Base-by-base conservation (phyloP, 2,329 filamentous ascomycete species). In the Fusarium foetens region DNA sequence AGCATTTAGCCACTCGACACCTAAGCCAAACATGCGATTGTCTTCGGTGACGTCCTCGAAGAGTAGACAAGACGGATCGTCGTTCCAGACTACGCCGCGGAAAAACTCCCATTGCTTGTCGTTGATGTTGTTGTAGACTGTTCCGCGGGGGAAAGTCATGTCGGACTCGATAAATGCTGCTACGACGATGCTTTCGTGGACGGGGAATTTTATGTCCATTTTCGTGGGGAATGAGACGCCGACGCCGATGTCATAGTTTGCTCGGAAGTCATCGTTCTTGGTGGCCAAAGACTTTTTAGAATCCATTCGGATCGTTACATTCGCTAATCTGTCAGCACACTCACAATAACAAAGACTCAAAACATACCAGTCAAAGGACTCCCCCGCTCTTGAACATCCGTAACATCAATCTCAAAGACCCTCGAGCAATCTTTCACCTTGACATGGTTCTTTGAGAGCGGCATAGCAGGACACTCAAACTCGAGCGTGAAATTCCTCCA, bases 51-150 rank as follows among this genome's bases (percentile, higher is more conserved):
- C 23, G 4, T 73, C 64, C 4, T 70, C 64, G 8, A 73, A 73
- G 2, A 73, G 27, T 0, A 70, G 52, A 23, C 71, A 73, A 4
- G 70, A 67, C 4, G 70, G 71, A 17, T 73, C 71, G 1, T 73
- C 71, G 25, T 68, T 73, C 71, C 71, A 73, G 6, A 73, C 57
- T 9, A 73, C 58, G 0, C 71, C 71, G 0, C 70, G 70, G 12
- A 73, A 68, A 5, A 42, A 73, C 5, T 73, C 71, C 69, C 69
- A 72, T 43, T 72, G 43, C 0, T 70, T 70, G 11, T 66, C 46
- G 49, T 72, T 70, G 25, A 72, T 63, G 17, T 72, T 72, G 29
- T 72, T 68, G 21, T 72, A 72, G n/a, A 65, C 66, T 10, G 70
- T 72, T 5, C 69, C 70, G 29, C 52, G 39, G 1, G 70, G 70